Evolutionary conservation across 257 asterid genomes (phyloP).

Genomic region (Solanum rostratum): DNA sequence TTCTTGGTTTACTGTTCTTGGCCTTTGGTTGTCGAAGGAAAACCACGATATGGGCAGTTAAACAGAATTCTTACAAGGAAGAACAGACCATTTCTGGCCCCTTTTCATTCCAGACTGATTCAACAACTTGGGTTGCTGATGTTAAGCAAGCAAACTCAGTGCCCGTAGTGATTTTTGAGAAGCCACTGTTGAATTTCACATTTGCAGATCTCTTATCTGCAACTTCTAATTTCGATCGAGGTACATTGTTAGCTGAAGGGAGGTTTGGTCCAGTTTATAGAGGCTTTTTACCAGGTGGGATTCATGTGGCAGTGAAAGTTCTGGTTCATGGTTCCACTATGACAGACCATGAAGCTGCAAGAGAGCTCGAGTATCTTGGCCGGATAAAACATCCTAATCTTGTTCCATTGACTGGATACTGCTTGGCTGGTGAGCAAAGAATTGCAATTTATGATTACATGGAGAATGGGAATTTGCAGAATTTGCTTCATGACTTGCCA

Average conservation of each 20-base stretch:
- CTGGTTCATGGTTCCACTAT: slow-evolving; percentile 19
- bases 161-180: slow-evolving; percentile 14
- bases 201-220: slow-evolving; percentile 16
- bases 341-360: slow-evolving; percentile 20
- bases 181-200: slow-evolving; percentile 20
- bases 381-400: slow-evolving; percentile 22
- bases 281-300: slow-evolving; percentile 15
- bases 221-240: slow-evolving; percentile 14
- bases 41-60: slow-evolving; percentile 11
- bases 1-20: slow-evolving; percentile 56
- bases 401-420: slow-evolving; percentile 13
- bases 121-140: slow-evolving; percentile 24
- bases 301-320: slow-evolving; percentile 21
- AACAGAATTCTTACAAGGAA: slow-evolving; percentile 14
- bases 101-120: slow-evolving; percentile 19
- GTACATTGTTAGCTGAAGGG: slow-evolving; percentile 20
- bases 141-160: slow-evolving; percentile 15
- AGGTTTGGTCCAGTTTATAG: slow-evolving; percentile 20
- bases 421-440: slow-evolving; percentile 22
- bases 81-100: slow-evolving; percentile 17
- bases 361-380: slow-evolving; percentile 20
- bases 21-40: slow-evolving; percentile 63
- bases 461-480: slow-evolving; percentile 20
- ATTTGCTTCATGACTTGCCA: slow-evolving; percentile 14
- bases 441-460: slow-evolving; percentile 19